Percentiles rank a stretch among this genome's conserved stretches.
These are phyloP conservation scores for Coleophoma crateriformis DNA, from an alignment of 2,329 filamentous ascomycete species.

Conservation along the genomic window DNA sequence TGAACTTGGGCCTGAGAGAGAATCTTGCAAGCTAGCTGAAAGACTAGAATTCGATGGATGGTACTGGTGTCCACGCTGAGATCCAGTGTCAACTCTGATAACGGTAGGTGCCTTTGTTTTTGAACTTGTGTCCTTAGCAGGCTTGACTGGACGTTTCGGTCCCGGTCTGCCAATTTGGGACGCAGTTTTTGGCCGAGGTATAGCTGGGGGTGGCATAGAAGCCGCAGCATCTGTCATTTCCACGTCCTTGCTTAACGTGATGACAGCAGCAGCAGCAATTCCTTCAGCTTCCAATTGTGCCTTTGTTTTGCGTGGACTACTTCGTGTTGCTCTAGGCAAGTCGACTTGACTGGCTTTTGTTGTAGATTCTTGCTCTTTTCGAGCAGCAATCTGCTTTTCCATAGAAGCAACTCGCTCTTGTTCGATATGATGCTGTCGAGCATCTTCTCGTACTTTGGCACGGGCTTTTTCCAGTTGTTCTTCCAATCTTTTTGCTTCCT, in stretches of 20 bases:
- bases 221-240: constrained; percentile 51
- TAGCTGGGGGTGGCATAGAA: constrained; percentile 56
- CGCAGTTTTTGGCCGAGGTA: constrained; percentile 39
- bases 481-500: constrained; percentile 54
- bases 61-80: constrained; percentile 57
- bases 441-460: constrained; percentile 66
- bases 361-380: constrained; percentile 46
- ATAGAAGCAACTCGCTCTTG: constrained; percentile 47
- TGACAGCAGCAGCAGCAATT: constrained; percentile 21
- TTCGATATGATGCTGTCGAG: constrained; percentile 50
- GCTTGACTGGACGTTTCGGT: constrained; percentile 55
- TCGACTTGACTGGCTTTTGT: constrained; percentile 25
- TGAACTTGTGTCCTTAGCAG: constrained; percentile 49
- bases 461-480: constrained; percentile 62
- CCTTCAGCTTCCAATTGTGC: constrained; percentile 26
- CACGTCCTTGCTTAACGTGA: constrained; percentile 36
- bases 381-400: constrained; percentile 47
- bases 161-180: constrained; percentile 41
- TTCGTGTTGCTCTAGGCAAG: constrained; percentile 38
- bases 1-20: constrained; percentile 37
- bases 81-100: constrained; percentile 65
- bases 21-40: constrained; percentile 54
- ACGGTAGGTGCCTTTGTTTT: constrained; percentile 66
- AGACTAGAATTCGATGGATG: constrained; percentile 53
- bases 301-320: constrained; percentile 47